A percentile compares a stretch with the other conserved stretches of the same genome.
Conservation (phyloP, 2,329 filamentous ascomycete species). For the Fusarium secorum region DNA sequence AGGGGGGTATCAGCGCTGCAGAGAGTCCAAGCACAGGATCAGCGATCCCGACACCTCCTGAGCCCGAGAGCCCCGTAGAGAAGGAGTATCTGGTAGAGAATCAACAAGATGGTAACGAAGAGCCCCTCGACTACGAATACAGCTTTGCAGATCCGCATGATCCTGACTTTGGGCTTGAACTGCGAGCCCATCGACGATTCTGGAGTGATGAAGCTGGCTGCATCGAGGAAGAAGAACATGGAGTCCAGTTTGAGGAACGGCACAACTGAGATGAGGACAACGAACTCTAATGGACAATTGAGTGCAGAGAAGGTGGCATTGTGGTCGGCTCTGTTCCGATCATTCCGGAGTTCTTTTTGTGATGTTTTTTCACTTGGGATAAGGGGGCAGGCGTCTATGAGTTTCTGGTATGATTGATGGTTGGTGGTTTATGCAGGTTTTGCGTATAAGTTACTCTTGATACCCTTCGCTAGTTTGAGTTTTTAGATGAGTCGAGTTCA, state of each 20-base stretch:
- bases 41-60: slow-evolving; percentile 49
- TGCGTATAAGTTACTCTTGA: slow-evolving; percentile 35
- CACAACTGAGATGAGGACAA: slow-evolving; percentile 35
- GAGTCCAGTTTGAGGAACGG: slow-evolving; percentile 34
- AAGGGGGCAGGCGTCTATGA: slow-evolving; percentile 21
- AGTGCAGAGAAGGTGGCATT: slow-evolving; percentile 9
- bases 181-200: slow-evolving; percentile 48
- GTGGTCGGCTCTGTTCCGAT: slow-evolving; percentile 10
- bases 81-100: slow-evolving; percentile 38
- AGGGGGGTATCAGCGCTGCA: slow-evolving; percentile 48
- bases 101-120: slow-evolving; percentile 33
- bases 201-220: slow-evolving; percentile 46
- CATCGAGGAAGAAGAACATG: slow-evolving; percentile 50
- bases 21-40: slow-evolving; percentile 49
- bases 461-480: slow-evolving; percentile 33
- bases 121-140: slow-evolving; percentile 43
- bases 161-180: slow-evolving; percentile 46
- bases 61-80: slow-evolving; percentile 47
- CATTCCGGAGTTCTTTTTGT: slow-evolving; percentile 25
- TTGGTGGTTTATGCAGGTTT: slow-evolving; percentile 16
- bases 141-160: slow-evolving; percentile 44
- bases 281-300: slow-evolving; percentile 14
- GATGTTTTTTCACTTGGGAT: not conserved
- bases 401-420: slow-evolving; percentile 2
- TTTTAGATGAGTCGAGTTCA: slow-evolving; percentile 22